These are phyloP conservation scores for Anthoceros angustus DNA, from an alignment of 225 moss, liverwort and hornwort genomes.

Conservation along the genomic window DNA sequence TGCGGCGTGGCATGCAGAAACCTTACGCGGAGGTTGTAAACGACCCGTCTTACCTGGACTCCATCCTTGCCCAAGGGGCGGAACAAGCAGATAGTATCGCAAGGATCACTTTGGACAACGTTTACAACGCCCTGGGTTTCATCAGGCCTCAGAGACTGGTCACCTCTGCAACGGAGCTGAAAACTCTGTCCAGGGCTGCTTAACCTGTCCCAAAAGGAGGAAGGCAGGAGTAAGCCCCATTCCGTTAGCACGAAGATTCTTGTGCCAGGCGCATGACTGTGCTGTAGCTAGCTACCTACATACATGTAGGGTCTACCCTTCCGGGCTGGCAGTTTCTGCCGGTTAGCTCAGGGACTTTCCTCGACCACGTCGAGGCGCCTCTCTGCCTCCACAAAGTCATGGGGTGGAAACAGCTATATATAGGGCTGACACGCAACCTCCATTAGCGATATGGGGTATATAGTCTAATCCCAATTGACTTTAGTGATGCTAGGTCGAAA, in stretches of 20 bases:
- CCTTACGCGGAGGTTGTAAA: constrained; percentile 54
- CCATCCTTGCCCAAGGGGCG: constrained; percentile 63
- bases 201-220: neutral
- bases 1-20: constrained; percentile 30
- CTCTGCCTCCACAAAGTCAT: no score
- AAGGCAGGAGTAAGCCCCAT: constrained; percentile 16
- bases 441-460: no score
- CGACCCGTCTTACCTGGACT: constrained; percentile 65
- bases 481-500: no score
- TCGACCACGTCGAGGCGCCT: constrained; percentile 1
- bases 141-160: constrained; percentile 13
- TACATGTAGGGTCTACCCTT: constrained; percentile 6
- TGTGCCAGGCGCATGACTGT: constrained; percentile 12
- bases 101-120: constrained; percentile 57
- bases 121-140: constrained; percentile 85
- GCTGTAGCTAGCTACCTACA: constrained; percentile 11
- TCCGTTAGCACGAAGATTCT: constrained; percentile 4
- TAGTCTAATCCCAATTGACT: no score
- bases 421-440: no score
- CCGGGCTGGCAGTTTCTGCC: constrained; percentile 15
- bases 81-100: constrained; percentile 69
- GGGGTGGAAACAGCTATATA: no score
- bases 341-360: constrained; percentile 15
- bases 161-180: neutral
- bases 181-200: neutral